phyloP scores from a whole-genome alignment of 2,329 filamentous ascomycete genomes.

The Aspergillus pseudotamarii region DNA sequence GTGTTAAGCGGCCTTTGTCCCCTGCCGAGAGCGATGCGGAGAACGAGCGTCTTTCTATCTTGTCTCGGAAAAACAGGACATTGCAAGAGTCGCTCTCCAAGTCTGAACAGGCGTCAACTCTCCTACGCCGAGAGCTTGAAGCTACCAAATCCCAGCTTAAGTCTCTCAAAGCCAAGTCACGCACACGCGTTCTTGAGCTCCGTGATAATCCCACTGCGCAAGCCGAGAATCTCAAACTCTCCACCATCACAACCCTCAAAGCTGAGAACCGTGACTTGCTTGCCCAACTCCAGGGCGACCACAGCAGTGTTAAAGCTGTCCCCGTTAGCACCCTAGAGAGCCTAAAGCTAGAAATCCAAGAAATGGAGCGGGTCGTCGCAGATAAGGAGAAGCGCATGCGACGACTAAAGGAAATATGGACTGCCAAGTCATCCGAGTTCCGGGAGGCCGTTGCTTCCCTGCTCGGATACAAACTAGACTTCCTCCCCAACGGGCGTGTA shows the following conservation, averaged over 20 bases:
- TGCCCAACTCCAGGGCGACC: constrained; percentile 63
- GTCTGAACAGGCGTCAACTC: constrained; percentile 68
- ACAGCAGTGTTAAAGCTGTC: constrained; percentile 62
- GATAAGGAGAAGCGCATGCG: constrained; percentile 76
- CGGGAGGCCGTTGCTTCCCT: constrained; percentile 91
- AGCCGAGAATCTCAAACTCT: constrained; percentile 79
- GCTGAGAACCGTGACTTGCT: constrained; percentile 84
- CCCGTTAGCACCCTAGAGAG: constrained; percentile 76
- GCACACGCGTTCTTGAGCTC: constrained; percentile 81
- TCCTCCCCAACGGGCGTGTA: constrained; percentile 96
- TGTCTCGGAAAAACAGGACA: constrained; percentile 84
- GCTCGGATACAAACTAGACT: constrained; percentile 91
- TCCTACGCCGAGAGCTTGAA: constrained; percentile 75
- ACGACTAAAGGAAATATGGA: constrained; percentile 91
- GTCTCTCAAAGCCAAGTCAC: constrained; percentile 66
- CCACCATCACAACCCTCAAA: constrained; percentile 74
- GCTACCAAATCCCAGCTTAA: constrained; percentile 74
- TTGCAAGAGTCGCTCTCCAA: constrained; percentile 76
- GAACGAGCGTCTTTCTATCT: constrained; percentile 75
- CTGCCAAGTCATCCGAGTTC: constrained; percentile 88
- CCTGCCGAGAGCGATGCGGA: constrained; percentile 57
- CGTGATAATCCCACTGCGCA: constrained; percentile 91
- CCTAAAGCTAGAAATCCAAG: constrained; percentile 73
- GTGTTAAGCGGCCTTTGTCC: constrained; percentile 67
- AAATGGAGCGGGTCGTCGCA: constrained; percentile 69